Evolutionary conservation across 257 asterid genomes (phyloP).

Genomic region (Fraxinus cuspidata): DNA sequence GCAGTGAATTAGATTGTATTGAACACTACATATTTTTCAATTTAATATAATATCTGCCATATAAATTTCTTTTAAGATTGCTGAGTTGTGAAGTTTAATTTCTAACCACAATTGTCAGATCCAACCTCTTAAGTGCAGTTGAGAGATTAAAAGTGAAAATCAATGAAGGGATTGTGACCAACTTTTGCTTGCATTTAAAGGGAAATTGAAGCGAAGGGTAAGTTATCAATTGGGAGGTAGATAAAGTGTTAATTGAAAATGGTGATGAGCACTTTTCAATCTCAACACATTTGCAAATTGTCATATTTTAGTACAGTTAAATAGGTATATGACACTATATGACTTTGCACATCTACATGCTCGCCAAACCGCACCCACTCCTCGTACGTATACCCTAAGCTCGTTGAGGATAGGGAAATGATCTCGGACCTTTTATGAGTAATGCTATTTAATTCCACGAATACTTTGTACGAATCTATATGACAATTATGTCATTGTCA

Average conservation of each 20-base stretch:
- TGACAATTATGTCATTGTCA: too few relatives aligned
- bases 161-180: conserved; percentile 27
- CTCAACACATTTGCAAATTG: neutral
- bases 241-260: neutral
- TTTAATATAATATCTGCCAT: neutral
- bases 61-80: conserved; percentile 30
- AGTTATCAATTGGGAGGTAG: neutral
- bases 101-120: conserved; percentile 25
- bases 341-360: too few relatives aligned
- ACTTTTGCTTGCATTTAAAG: conserved; percentile 50
- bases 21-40: neutral
- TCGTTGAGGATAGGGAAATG: too few relatives aligned
- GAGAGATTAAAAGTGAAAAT: conserved; percentile 31
- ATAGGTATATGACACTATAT: neutral
- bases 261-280: neutral
- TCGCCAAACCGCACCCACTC: too few relatives aligned
- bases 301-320: neutral
- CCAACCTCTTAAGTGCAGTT: conserved; percentile 26
- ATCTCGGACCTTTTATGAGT: too few relatives aligned
- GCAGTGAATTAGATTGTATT: neutral
- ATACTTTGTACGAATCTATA: too few relatives aligned
- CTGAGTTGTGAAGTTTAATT: conserved; percentile 48
- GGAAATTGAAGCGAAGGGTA: conserved; percentile 20
- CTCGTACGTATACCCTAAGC: too few relatives aligned
- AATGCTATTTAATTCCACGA: too few relatives aligned